These are phyloP conservation scores for Prunus yedoensis DNA, from an alignment of 331 rosid species.

Conservation along the genomic window DNA sequence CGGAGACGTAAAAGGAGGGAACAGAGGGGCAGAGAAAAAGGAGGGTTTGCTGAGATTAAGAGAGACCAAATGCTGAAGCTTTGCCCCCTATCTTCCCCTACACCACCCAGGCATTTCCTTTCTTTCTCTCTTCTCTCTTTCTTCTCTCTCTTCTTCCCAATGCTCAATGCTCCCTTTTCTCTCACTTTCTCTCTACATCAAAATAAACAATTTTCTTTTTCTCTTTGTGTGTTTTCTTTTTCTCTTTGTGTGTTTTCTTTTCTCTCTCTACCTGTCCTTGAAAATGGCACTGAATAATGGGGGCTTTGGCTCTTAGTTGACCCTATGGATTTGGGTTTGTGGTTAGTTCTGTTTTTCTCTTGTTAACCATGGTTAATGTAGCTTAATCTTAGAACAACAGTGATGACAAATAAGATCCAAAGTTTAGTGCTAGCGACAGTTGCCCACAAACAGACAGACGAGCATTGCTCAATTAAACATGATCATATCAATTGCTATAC, in stretches of 20 bases:
- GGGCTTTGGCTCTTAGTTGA: conserved; percentile 23
- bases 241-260: not conserved
- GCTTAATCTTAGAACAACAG: not conserved
- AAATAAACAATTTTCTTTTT: not conserved
- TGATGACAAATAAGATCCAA: no score
- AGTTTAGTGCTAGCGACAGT: no score
- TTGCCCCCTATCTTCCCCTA: conserved; percentile 65
- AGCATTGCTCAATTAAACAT: no score
- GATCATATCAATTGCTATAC: no score
- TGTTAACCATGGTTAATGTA: conserved; percentile 6
- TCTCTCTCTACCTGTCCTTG: conserved; percentile 28
- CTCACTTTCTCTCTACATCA: conserved; percentile 5
- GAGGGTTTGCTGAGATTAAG: conserved; percentile 33
- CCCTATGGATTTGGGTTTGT: conserved; percentile 1
- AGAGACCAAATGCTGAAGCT: conserved; percentile 62
- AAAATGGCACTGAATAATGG: conserved; percentile 30
- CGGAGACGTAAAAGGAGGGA: conserved; percentile 22
- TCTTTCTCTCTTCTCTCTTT: not conserved
- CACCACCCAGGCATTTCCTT: conserved; percentile 42
- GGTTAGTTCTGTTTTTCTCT: not conserved
- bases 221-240: conserved; percentile 3
- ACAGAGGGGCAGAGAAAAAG: conserved; percentile 30
- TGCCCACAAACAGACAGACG: no score
- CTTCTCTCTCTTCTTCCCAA: conserved; percentile 8
- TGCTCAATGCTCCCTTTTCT: not conserved